These are phyloP conservation scores for Euphorbia peplus DNA, from an alignment of 345 rosid species.

Conservation along the genomic window DNA sequence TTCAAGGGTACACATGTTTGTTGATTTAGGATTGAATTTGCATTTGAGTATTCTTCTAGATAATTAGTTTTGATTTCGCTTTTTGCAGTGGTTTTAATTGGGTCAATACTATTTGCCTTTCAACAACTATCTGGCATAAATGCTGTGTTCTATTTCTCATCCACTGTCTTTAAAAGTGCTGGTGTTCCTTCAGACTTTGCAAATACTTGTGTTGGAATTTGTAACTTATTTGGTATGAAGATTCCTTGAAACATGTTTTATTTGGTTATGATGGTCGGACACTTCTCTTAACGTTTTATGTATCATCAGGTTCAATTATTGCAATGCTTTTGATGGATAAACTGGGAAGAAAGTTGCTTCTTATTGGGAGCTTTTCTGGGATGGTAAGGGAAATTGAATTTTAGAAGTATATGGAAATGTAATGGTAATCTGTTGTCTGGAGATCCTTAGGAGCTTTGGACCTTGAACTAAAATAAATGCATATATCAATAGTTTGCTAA, in stretches of 20 bases:
- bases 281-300: conserved; percentile 20
- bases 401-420: not conserved
- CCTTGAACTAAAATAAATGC: not conserved
- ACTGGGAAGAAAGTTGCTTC: conserved; percentile 83
- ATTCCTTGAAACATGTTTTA: conserved; percentile 10
- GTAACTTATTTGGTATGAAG: conserved; percentile 68
- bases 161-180: conserved; percentile 83
- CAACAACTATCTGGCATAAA: conserved; percentile 98
- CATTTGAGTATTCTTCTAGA: conserved; percentile 20
- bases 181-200: conserved; percentile 89
- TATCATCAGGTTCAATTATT: conserved; percentile 56
- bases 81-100: conserved; percentile 95
- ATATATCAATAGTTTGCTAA: not conserved
- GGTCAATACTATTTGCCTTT: conserved; percentile 87
- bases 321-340: conserved; percentile 90
- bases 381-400: conserved; percentile 48
- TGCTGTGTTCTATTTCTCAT: conserved; percentile 93
- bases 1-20: conserved; percentile 47
- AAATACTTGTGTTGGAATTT: conserved; percentile 72
- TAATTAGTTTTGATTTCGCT: conserved; percentile 35
- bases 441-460: not conserved
- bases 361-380: conserved; percentile 85
- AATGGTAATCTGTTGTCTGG: not conserved
- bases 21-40: conserved; percentile 16
- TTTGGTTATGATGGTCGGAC: conserved; percentile 16